Conservation (phyloP, 2,329 filamentous ascomycete genomes). For the Calonectria henricotiae region DNA sequence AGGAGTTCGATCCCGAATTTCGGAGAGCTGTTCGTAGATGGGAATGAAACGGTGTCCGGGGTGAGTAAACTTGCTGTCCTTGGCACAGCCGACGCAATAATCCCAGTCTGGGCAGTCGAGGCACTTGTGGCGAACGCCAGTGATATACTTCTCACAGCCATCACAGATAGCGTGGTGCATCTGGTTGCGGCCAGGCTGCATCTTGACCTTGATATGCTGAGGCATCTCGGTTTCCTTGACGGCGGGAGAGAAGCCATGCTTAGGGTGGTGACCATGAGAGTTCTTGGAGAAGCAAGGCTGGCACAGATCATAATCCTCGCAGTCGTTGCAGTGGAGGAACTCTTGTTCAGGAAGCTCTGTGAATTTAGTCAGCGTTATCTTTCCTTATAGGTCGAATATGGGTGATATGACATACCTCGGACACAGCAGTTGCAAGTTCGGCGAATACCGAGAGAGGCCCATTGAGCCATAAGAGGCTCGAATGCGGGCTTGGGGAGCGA, state of each 20-base stretch:
- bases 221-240: slow-evolving; percentile 76
- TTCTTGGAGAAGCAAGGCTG: slow-evolving; percentile 82
- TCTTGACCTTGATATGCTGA: slow-evolving; percentile 75
- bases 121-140: slow-evolving; percentile 95
- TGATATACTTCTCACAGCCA: slow-evolving; percentile 90
- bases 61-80: slow-evolving; percentile 79
- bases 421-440: slow-evolving; percentile 82
- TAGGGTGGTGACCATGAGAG: slow-evolving; percentile 92
- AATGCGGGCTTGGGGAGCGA: slow-evolving; percentile 44
- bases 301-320: slow-evolving; percentile 95
- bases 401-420: slow-evolving; percentile 54
- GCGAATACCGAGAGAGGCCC: slow-evolving; percentile 56
- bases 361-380: slow-evolving; percentile 38
- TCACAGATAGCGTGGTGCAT: slow-evolving; percentile 94
- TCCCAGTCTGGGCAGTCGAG: slow-evolving; percentile 98
- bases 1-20: slow-evolving; percentile 44
- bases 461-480: slow-evolving; percentile 45
- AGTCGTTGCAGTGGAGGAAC: slow-evolving; percentile 88
- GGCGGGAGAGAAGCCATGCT: slow-evolving; percentile 83
- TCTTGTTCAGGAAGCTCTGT: slow-evolving; percentile 81
- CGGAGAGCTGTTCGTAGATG: slow-evolving; percentile 80
- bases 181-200: slow-evolving; percentile 85
- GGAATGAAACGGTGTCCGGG: slow-evolving; percentile 90
- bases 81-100: slow-evolving; percentile 86
- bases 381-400: no score